Base-by-base conservation (phyloP, 2,329 filamentous ascomycete species). In the Didymella lethalis region DNA sequence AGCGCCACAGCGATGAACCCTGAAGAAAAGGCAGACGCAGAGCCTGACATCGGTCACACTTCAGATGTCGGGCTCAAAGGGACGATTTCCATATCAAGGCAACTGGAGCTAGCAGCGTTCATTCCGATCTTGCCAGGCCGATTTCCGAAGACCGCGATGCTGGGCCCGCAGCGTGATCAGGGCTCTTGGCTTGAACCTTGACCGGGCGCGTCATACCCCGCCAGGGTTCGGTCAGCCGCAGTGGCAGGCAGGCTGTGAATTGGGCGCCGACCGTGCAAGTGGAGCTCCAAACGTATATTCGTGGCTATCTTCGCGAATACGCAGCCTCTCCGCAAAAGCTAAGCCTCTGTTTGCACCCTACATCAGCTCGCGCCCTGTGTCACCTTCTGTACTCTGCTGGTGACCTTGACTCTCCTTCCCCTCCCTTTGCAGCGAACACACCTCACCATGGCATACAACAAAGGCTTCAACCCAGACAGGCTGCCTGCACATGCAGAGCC, bases 391-490 rank as follows among this genome's bases (percentile, higher is more conserved):
- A 14, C 25, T 43, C 45, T 41, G 31, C 40, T 54, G 49, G 49
- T 32, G n/a, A n/a, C 47, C 34, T 36, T 51, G 41, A 40, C 41
- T 43, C 47, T 44, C 47, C 47, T 41, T 29, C 25, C 28, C 44
- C 36, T 28, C 45, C 23, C 44, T 46, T 51, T 41, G 31, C 32
- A 36, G 18, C 38, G 36, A 25, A 31, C 50, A 53, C 56, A 53
- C 46, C 61, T 32, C 61, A 65, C 75, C 61, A 98, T 98, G 94
- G 94, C 94, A 56, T 98, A 98, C 84, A 96, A 96, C 80, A 88
- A 88, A 77, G 87, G 90, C 55, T 95, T 93, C 82, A 96, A 99
- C 78, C 93, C 93, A 32, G 94, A 99, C 82, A 91, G 93, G 75
- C 87, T 99, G 64, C 94, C 94, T 75, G 92, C 92, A 90, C 90